Conservation (phyloP, 345 rosid species). For the Streptanthus diversifolius region DNA sequence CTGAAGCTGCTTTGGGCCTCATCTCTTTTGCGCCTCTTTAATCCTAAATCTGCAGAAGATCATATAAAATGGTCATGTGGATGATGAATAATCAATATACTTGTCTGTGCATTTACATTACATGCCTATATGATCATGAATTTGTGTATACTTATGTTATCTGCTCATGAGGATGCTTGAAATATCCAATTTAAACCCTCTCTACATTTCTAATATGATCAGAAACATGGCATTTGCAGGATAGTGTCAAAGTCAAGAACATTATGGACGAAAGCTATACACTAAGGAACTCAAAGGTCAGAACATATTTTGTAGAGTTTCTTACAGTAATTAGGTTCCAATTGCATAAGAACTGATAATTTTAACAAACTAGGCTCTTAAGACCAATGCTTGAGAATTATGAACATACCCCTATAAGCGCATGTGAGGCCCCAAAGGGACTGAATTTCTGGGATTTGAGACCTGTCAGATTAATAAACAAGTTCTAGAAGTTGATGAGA, state of each 20-base stretch:
- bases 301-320: not conserved
- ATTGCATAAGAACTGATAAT: not conserved
- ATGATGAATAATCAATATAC: not conserved
- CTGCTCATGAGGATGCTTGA: not conserved
- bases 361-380: not conserved
- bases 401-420: slow-evolving; percentile 27
- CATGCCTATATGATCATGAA: not conserved
- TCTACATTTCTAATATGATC: not conserved
- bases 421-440: slow-evolving; percentile 6
- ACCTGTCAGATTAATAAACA: slow-evolving; percentile 23
- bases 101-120: not conserved
- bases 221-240: slow-evolving; percentile 3
- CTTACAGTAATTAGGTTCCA: not conserved
- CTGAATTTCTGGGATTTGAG: not conserved
- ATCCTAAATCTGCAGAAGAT: slow-evolving; percentile 3
- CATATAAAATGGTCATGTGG: not conserved
- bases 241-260: not conserved
- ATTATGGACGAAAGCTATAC: not conserved
- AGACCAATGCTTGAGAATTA: not conserved
- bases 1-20: slow-evolving; percentile 65
- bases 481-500: slow-evolving; percentile 16
- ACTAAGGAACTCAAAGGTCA: slow-evolving; percentile 12
- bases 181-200: not conserved
- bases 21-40: slow-evolving; percentile 37
- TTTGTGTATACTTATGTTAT: not conserved